Percentiles rank a stretch among this genome's conserved stretches.
These are phyloP conservation scores for Ceratocystis cacaofunesta DNA, from an alignment of 2,329 filamentous ascomycete genomes.

Conservation along the genomic window DNA sequence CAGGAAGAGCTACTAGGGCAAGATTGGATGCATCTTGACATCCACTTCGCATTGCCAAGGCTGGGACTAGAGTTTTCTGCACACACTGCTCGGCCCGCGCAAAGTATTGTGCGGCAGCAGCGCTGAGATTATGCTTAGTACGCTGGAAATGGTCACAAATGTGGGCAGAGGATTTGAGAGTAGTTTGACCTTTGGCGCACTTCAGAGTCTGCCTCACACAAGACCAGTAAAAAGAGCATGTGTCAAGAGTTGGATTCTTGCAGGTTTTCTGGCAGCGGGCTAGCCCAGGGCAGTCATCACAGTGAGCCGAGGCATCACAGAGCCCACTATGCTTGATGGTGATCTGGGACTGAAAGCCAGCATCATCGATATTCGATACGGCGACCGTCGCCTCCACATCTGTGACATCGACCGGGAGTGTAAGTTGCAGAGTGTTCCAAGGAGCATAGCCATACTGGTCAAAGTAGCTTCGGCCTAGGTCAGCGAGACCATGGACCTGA, in stretches of 20 bases:
- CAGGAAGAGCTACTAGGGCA: conserved; percentile 1
- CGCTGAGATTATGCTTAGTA: conserved; percentile 4
- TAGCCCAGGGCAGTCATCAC: conserved; percentile 11
- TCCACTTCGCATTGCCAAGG: neutral
- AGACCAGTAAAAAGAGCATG: conserved; percentile 12
- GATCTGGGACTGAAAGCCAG: conserved; percentile 8
- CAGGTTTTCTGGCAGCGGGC: conserved; percentile 13
- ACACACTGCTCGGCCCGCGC: conserved; percentile 7
- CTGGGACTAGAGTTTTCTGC: conserved; percentile 4
- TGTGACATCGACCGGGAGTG: neutral
- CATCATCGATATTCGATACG: conserved; percentile 6
- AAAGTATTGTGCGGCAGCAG: conserved; percentile 4
- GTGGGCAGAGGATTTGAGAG: conserved; percentile 3
- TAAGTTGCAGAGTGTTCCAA: conserved; percentile 10
- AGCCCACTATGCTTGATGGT: conserved; percentile 9
- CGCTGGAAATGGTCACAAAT: conserved; percentile 11
- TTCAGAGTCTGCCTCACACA: conserved; percentile 9
- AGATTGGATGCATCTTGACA: conserved; percentile 7
- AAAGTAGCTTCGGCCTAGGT: conserved; percentile 13
- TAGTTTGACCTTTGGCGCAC: neutral
- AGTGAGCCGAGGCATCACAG: conserved; percentile 7
- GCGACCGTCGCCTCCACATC: conserved; percentile 4
- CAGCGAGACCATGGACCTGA: conserved; percentile 6
- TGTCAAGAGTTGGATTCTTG: neutral
- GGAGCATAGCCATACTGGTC: conserved; percentile 11